phyloP scores from a whole-genome alignment of 176 grass and related monocot species.

The Coix lacrymajobi region DNA sequence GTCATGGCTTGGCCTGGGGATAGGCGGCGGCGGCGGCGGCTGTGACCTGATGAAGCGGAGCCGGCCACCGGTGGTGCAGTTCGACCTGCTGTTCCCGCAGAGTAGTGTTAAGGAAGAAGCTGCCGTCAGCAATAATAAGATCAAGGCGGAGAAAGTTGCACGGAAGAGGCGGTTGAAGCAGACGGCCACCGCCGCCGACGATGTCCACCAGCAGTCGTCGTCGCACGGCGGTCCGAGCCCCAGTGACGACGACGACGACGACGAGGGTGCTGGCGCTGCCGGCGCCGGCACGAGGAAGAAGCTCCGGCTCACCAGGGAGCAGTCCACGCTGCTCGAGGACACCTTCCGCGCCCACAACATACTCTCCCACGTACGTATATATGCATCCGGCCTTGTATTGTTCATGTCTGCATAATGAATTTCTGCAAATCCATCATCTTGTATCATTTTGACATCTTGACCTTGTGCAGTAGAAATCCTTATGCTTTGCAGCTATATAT shows the following conservation, averaged over 20 bases:
- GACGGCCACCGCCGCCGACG: neutral
- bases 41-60: neutral
- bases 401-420: neutral
- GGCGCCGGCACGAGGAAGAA: conserved; percentile 46
- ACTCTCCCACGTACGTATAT: conserved; percentile 48
- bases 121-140: no score
- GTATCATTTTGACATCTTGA: no score
- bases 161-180: neutral
- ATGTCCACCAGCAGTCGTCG: neutral
- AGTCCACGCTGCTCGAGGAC: conserved; percentile 51
- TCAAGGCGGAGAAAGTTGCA: neutral
- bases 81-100: conserved; percentile 31
- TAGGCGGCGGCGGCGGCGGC: conserved; percentile 26
- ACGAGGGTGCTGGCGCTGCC: neutral
- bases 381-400: neutral
- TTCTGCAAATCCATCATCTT: no score
- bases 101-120: conserved; percentile 12
- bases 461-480: no score
- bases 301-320: conserved; percentile 62
- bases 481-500: no score
- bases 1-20: conserved; percentile 51
- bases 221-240: neutral
- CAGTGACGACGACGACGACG: neutral
- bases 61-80: neutral
- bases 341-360: conserved; percentile 54